These are phyloP conservation scores for Pestalotiopsis sp. DNA, from an alignment of 2,329 filamentous ascomycete species.

Conservation along the genomic window DNA sequence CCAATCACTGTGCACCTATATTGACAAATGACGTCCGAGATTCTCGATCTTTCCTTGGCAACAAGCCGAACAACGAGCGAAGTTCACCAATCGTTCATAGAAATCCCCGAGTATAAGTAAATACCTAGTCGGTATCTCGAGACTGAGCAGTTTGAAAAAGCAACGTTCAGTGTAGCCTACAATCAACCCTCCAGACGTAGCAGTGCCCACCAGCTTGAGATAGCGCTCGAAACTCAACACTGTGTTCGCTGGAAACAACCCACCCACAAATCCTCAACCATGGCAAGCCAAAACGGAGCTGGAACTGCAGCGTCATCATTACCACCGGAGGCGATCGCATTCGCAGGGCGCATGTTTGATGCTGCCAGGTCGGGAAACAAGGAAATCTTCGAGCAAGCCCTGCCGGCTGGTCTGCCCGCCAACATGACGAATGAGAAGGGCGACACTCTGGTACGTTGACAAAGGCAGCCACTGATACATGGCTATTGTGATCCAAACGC, in stretches of 20 bases:
- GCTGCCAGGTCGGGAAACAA: constrained; percentile 62
- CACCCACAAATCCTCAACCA: constrained; percentile 12
- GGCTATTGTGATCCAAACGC: background rate
- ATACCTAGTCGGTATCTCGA: background rate
- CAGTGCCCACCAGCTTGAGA: too few relatives aligned
- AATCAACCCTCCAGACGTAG: too few relatives aligned
- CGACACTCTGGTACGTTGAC: constrained; percentile 60
- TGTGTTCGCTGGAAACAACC: background rate
- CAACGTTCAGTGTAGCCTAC: too few relatives aligned
- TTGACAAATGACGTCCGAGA: background rate
- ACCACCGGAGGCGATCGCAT: constrained; percentile 64
- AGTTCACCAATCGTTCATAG: background rate
- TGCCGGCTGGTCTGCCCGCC: constrained; percentile 64
- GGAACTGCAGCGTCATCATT: constrained; percentile 32
- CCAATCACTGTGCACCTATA: background rate
- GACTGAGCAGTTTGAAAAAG: background rate
- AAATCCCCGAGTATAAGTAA: background rate
- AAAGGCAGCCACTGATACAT: background rate
- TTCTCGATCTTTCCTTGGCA: background rate
- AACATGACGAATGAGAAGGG: constrained; percentile 75
- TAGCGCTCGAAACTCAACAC: background rate
- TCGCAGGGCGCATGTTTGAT: constrained; percentile 68
- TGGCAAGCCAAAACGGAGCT: constrained; percentile 17
- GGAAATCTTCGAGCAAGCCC: constrained; percentile 59
- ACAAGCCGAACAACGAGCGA: background rate